Evolutionary conservation across 2,329 filamentous ascomycete species (phyloP), one percentile per base, ranked within the genome.

Genomic region (Conoideocrella luteorostrata): DNA sequence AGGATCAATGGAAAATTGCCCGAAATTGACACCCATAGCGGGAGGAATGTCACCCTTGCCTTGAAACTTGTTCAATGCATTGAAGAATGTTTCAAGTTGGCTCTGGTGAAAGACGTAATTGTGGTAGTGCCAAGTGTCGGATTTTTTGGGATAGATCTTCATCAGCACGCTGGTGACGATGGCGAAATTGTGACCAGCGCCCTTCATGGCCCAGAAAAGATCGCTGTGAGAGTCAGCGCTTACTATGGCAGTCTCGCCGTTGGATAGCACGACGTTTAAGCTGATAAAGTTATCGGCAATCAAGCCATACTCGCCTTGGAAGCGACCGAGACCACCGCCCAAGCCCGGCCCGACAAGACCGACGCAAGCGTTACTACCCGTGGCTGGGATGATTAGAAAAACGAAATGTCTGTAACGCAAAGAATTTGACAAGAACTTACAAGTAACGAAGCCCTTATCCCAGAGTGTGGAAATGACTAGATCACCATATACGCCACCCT

Each of bases 171-270:
- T 54, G 5, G 58, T 61, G 4, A 60, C 58, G 11, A 66, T 60
- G 21, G 56, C 63, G 33, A 64, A 65, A 41, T 62, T 62, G 28
- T 59, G 56, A 0, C 63, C 63, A 9, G 57, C 58, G 5, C 63
- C 63, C 36, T 55, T 50, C 28, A 63, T 57, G 2, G 55, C 63
- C 63, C 63, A 66, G 46, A 60, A 65, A 9, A 65, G 54, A 38
- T 65, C 63, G 4, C 47, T 46, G 17, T 64, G 39, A 22, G 59
- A 47, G 4, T 45, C 56, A 15, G 45, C 20, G 21, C 44, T 52
- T 20, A 51, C 50, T 6, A 36, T 47, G 4, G 46, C 43, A 10
- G 53, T 36, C 5, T 47, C 45, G 5, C 63, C 62, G 24, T 61
- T 51, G 18, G 63, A 54, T 5, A 59, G 48, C 5, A 66, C 63